A percentile compares a stretch with the other conserved stretches of the same genome.
phyloP scores from a whole-genome alignment of 1,284 basidiomycete genomes.

The Trichosporon sp. region DNA sequence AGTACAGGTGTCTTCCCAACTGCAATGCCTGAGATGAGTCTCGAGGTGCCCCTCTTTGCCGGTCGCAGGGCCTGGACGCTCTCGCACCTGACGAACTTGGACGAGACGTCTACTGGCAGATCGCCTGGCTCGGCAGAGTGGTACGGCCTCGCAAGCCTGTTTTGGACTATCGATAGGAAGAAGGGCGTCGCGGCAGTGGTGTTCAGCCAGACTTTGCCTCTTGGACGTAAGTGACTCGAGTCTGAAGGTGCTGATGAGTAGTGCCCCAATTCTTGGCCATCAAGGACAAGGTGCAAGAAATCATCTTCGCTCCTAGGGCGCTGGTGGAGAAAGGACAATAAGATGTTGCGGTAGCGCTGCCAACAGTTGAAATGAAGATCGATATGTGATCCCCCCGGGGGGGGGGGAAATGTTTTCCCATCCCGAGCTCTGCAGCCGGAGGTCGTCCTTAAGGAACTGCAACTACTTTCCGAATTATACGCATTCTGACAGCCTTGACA shows the following conservation, averaged over 20 bases:
- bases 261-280: background rate
- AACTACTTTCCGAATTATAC: too few relatives aligned
- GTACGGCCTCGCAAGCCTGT: slow-evolving; percentile 24
- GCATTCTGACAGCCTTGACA: too few relatives aligned
- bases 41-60: slow-evolving; percentile 11
- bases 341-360: too few relatives aligned
- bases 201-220: background rate
- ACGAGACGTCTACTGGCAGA: slow-evolving; percentile 19
- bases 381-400: too few relatives aligned
- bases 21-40: background rate
- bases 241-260: background rate
- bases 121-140: slow-evolving; percentile 23
- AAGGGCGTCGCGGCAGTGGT: background rate
- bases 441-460: too few relatives aligned
- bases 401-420: too few relatives aligned
- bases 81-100: slow-evolving; percentile 22
- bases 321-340: background rate
- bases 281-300: background rate
- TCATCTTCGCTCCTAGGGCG: background rate
- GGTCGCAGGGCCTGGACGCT: slow-evolving; percentile 20
- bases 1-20: background rate
- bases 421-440: too few relatives aligned
- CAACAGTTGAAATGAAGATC: too few relatives aligned
- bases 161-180: slow-evolving; percentile 23
- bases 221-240: background rate